Evolutionary conservation across 208 protist genomes (phyloP), one percentile per base, ranked within the genome.

Genomic region (Crithidia expoeki): DNA sequence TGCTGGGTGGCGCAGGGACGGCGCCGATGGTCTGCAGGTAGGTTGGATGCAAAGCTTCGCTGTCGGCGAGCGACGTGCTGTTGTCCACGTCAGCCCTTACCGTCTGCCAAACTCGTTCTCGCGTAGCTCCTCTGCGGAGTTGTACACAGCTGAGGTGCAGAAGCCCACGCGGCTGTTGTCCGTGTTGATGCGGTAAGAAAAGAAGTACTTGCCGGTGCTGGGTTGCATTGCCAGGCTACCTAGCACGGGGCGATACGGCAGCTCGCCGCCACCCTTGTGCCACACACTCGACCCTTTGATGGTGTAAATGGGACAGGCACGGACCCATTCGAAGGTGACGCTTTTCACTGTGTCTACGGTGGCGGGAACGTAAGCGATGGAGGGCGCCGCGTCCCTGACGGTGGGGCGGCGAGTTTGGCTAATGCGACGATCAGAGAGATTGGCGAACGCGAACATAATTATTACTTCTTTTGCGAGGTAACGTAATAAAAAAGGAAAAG

Each of bases 101-200:
- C 5, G 56, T 55, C 44, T 68, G 16, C 83, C 82, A 17, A 88
- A 76, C 63, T 85, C 83, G 30, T 64, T 42, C 4, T 69, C 49
- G 16, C 67, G 72, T 11, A 90, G 70, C 23, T 84, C 77, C 27
- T 68, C 58, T 9, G 86, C 70, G 17, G 25, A 68, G 23, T 60
- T 68, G 66, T 90, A 95, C 23, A 86, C 78, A 51, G 65, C 52
- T 4, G 27, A 34, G 11, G 77, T 88, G 65, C 84, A 89, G 25
- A 97, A 61, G 34, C 90, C 90, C 12, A 95, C 56, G n/a, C 85
- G 85, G 51, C 83, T 86, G 64, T 85, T 91, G 46, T 87, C 84
- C 14, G 74, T 82, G 75, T 94, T 95, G 49, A 94, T 77, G 42
- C 69, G 65, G 51, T 94, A 82, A 62, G 94, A 86, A 74, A 89